These are phyloP conservation scores for Scorias spongiosa DNA, from an alignment of 2,329 filamentous ascomycete genomes.

Conservation along the genomic window DNA sequence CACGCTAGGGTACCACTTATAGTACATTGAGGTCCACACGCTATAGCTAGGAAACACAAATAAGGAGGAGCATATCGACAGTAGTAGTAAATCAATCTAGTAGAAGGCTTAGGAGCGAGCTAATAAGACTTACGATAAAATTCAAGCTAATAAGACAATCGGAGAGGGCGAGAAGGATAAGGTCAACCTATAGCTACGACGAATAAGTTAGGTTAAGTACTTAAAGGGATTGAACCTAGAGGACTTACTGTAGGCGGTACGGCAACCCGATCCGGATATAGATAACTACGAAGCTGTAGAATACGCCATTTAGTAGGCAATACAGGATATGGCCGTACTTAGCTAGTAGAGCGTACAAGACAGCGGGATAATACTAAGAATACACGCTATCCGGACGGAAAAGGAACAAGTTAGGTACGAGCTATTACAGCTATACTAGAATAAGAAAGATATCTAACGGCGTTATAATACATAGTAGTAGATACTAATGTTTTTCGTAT, in stretches of 20 bases:
- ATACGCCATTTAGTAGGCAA: neutral
- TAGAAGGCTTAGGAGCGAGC: too few species aligned
- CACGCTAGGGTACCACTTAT: too few species aligned
- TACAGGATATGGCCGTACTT: neutral
- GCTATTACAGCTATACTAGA: neutral
- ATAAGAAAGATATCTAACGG: neutral
- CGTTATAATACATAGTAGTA: neutral
- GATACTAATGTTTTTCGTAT: neutral
- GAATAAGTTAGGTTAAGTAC: neutral
- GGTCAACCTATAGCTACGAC: neutral
- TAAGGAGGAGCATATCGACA: too few species aligned
- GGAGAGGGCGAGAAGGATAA: neutral
- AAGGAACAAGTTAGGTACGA: neutral
- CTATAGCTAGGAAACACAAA: too few species aligned
- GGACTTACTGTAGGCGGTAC: neutral
- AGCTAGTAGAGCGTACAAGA: neutral
- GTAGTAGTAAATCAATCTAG: too few species aligned
- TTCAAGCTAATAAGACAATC: too few species aligned
- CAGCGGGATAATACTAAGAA: neutral
- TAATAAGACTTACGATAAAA: too few species aligned
- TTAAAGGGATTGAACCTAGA: neutral
- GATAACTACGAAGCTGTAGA: neutral
- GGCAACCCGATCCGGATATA: neutral
- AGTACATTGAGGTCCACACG: too few species aligned
- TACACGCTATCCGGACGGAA: neutral